Base-by-base conservation (phyloP, 1,139 yeast genomes). In the Meyerozyma sp. region DNA sequence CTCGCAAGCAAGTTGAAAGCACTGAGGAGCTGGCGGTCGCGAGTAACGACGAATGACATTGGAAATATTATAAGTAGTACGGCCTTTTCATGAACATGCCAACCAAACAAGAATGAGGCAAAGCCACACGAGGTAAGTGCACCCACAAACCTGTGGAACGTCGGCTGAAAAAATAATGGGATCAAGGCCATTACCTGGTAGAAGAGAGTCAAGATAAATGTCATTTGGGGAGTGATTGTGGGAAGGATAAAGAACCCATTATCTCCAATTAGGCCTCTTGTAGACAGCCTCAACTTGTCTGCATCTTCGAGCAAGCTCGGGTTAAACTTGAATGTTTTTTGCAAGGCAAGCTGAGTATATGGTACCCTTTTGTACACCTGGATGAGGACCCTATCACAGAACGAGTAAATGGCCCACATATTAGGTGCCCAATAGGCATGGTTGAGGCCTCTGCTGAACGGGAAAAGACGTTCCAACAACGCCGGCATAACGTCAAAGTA, bases 361-460 rank as follows among this genome's bases (percentile, higher is more conserved):
- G 85, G 82, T 23, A 79, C 53, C 37, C 60, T 63, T 44, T 69
- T 66, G 55, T 66, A 75, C 18, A 76, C 55, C 48, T 75, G 72
- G 26, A 89, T 79, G 44, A 91, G 69, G 0, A 83, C 58, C 47
- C 96, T 73, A 63, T 93, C 99, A n/a, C 75, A 50, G 52, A 88
- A 85, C 1, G 97, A 87, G 62, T 93, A 93, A 10, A 93, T 55
- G 0, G 98, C 96, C 99, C 99, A 93, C 43, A 90, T 70, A 55
- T 93, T 93, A 4, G 98, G 98, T 1, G 98, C 98, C 98, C 98
- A 93, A 65, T 94, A 94, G 0, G 98, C 97, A 63, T 94, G 98
- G 5, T 97, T 93, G 35, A 94, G 73, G 1, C 98, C 98, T 58
- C 98, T 76, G 42, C 95, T 85, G 59, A 93, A 93, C 5, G 98